Evolutionary conservation across 176 grass and related monocot species (phyloP), one percentile per base, ranked within the genome.

Genomic region (Stipa capillata): DNA sequence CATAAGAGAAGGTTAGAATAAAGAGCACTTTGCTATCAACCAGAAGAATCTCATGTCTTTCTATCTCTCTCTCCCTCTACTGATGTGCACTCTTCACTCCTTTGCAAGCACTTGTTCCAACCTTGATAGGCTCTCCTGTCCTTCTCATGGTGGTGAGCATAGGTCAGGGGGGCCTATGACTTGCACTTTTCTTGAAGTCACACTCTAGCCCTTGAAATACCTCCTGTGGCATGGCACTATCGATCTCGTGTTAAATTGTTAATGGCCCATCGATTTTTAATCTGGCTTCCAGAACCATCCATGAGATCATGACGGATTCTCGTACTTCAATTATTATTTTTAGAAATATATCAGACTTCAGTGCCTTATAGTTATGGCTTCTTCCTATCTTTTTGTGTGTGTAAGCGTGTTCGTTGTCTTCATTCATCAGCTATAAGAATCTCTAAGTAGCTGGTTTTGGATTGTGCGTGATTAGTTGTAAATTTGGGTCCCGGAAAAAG

Each of bases 181-280:
- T 78, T 64, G 63, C 37, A 23, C 74, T 79, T 88, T 79, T 79
- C 68, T 59, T 88, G 42, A 42, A 10, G 76, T 88, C 86, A 80
- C 76, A n/a, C 76, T 75, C 76, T 34, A 75, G 52, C 43, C 75
- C 53, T 37, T 80, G 60, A 69, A 88, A 80, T 75, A 84, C 69
- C 61, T 80, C 25, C 24, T 17, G 81, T 74, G 69, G 34, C 49
- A 40, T 56, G 16, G 10, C 27, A 40, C 36, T 76, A 31, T 66
- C 8, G 66, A 44, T 33, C 0, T 24, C 37, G 7, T 66, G 57
- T 57, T 77, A 18, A 68, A 37, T 61, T 65, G 45, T 65, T 72
- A 32, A 52, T 47, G 40, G 21, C 49, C n/a, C 32, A 27, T 34
- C 0, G 71, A 24, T 67, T 42, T 72, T 17, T 39, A 65, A 44